Conservation (phyloP, 108 stramenopile genomes). For the Nitzschia sp. region DNA sequence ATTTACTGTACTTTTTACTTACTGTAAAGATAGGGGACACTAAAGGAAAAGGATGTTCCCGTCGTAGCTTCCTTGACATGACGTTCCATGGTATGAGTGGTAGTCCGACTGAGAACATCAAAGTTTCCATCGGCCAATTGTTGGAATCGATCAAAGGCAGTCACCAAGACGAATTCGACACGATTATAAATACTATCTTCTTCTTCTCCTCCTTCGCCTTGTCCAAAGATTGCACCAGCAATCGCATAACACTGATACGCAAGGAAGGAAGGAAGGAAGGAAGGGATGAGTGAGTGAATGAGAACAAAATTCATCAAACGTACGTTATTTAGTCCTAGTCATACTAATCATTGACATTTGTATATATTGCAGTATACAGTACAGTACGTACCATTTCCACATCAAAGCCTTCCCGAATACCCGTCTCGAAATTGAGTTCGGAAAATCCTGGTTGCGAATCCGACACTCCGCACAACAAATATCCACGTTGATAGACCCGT, state of each 20-base stretch:
- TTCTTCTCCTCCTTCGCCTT: background rate
- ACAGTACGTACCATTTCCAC: constrained; percentile 15
- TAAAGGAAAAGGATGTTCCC: constrained; percentile 16
- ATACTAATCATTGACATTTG: too few relatives aligned
- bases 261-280: too few relatives aligned
- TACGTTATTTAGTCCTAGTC: background rate
- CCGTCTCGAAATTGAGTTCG: background rate
- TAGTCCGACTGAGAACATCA: constrained; percentile 7
- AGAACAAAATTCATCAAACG: background rate
- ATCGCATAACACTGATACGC: background rate
- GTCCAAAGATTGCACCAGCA: constrained; percentile 2
- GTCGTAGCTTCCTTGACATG: constrained; percentile 28
- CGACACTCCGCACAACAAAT: constrained; percentile 25
- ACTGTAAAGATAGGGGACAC: constrained; percentile 23
- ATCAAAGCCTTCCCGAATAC: constrained; percentile 3
- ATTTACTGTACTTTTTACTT: too few relatives aligned
- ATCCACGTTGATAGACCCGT: constrained; percentile 16
- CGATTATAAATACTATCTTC: background rate
- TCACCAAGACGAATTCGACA: background rate
- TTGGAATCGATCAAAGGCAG: constrained; percentile 1
- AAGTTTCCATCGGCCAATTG: background rate
- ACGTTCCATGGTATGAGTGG: constrained; percentile 39
- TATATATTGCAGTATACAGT: too few relatives aligned
- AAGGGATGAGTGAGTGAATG: too few relatives aligned
- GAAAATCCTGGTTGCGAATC: constrained; percentile 17